A percentile compares a stretch with the other conserved stretches of the same genome.
These are phyloP conservation scores for Candida morakotiae DNA, from an alignment of 805 yeast species.

Conservation along the genomic window DNA sequence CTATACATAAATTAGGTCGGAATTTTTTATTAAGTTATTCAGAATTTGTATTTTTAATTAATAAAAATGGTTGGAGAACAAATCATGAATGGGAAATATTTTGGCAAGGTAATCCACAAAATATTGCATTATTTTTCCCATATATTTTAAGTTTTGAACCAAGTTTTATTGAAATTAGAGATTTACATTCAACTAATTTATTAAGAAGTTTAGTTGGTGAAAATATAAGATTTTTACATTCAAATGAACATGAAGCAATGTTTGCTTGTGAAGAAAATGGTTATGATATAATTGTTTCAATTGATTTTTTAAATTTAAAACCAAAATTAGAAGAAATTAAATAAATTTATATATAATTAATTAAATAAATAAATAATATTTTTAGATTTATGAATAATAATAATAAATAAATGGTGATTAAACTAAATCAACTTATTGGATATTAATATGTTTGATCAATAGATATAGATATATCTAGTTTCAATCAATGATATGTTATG, in stretches of 20 bases:
- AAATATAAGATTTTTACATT: slow-evolving; percentile 82
- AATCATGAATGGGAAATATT: slow-evolving; percentile 89
- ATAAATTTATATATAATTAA: not conserved
- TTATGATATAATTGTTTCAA: slow-evolving; percentile 83
- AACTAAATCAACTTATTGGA: too few species aligned
- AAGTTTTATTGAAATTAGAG: slow-evolving; percentile 86
- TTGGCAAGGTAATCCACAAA: slow-evolving; percentile 96
- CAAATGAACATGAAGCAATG: slow-evolving; percentile 87
- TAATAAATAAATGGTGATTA: too few species aligned
- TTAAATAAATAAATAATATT: too few species aligned
- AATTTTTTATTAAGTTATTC: slow-evolving; percentile 87
- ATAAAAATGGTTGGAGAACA: slow-evolving; percentile 94
- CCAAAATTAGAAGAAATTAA: slow-evolving; percentile 19
- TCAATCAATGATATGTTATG: too few species aligned
- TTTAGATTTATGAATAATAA: too few species aligned
- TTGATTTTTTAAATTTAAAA: slow-evolving; percentile 76
- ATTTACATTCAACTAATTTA: slow-evolving; percentile 82
- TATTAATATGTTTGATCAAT: too few species aligned
- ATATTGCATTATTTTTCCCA: slow-evolving; percentile 92
- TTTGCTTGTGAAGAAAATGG: slow-evolving; percentile 92
- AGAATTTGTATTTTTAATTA: slow-evolving; percentile 91
- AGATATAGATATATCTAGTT: too few species aligned
- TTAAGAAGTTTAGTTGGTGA: slow-evolving; percentile 90
- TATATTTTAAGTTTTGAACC: slow-evolving; percentile 87
- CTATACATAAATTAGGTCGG: slow-evolving; percentile 83